Conservation (phyloP, 1,284 basidiomycete species). For the Boletus albobrunnescens region DNA sequence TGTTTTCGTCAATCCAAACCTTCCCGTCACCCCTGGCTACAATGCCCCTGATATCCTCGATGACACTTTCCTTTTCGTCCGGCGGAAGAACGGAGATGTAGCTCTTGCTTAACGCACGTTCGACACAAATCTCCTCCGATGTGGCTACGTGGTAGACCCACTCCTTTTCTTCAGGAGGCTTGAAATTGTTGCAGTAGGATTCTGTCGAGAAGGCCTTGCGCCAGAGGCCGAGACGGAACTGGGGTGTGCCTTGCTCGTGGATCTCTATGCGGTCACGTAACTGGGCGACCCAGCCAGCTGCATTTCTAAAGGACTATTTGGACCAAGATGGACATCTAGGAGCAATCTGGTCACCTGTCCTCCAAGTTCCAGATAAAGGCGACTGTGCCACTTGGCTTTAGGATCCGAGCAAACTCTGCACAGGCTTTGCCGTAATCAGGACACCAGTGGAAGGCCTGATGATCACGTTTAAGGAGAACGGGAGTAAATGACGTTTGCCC, state of each 20-base stretch:
- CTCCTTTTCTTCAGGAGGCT: slow-evolving; percentile 48
- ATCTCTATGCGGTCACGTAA: slow-evolving; percentile 61
- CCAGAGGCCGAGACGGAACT: slow-evolving; percentile 72
- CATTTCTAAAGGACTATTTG: slow-evolving; percentile 40
- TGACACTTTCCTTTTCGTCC: slow-evolving; percentile 50
- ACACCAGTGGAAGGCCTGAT: slow-evolving; percentile 80
- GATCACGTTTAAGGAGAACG: neutral
- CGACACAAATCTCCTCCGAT: slow-evolving; percentile 49
- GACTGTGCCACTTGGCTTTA: slow-evolving; percentile 64
- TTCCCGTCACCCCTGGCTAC: slow-evolving; percentile 43
- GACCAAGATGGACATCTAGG: no score
- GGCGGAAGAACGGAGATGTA: slow-evolving; percentile 60
- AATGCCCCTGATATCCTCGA: slow-evolving; percentile 46
- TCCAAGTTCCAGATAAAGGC: slow-evolving; percentile 78
- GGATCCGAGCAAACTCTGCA: slow-evolving; percentile 63
- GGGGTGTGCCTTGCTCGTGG: slow-evolving; percentile 66
- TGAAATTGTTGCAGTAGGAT: slow-evolving; percentile 52
- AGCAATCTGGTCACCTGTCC: slow-evolving; percentile 46
- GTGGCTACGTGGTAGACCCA: slow-evolving; percentile 49
- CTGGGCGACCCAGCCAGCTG: slow-evolving; percentile 64
- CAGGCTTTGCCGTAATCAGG: slow-evolving; percentile 64
- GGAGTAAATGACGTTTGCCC: neutral
- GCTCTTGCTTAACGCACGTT: slow-evolving; percentile 69
- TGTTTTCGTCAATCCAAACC: slow-evolving; percentile 45
- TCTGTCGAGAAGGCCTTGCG: slow-evolving; percentile 55